Conservation (phyloP, 306 rosid species). For the Urtica urens region DNA sequence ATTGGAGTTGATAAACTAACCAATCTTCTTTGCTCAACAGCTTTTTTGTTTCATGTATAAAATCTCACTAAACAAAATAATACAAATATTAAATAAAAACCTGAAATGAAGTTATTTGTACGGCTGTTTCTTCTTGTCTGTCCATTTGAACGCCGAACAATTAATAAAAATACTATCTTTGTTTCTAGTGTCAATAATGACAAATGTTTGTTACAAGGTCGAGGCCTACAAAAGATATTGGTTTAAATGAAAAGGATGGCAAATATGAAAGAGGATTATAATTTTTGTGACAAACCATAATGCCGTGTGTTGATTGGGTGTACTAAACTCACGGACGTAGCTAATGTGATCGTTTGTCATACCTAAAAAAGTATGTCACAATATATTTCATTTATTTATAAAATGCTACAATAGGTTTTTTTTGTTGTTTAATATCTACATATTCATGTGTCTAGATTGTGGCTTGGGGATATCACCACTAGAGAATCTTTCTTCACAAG, state of each 20-base stretch:
- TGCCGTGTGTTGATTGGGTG: not conserved
- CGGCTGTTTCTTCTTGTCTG: not conserved
- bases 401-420: too few species aligned
- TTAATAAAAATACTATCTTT: not conserved
- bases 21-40: not conserved
- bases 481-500: conserved; percentile 1
- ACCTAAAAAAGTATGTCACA: too few species aligned
- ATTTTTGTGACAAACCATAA: not conserved
- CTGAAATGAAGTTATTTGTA: not conserved
- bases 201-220: not conserved
- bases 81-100: not conserved
- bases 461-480: not conserved
- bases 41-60: not conserved
- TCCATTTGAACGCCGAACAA: not conserved
- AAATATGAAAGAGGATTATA: not conserved
- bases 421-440: not conserved
- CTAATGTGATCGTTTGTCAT: conserved; percentile 8
- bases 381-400: too few species aligned
- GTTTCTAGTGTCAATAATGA: not conserved
- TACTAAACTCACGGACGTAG: not conserved
- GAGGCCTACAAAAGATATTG: not conserved
- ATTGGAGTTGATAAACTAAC: not conserved
- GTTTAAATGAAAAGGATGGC: not conserved
- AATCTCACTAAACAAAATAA: not conserved
- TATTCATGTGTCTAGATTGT: not conserved